phyloP scores from a whole-genome alignment of 1,139 yeast species.

The Magnusiomyces fungicola region DNA sequence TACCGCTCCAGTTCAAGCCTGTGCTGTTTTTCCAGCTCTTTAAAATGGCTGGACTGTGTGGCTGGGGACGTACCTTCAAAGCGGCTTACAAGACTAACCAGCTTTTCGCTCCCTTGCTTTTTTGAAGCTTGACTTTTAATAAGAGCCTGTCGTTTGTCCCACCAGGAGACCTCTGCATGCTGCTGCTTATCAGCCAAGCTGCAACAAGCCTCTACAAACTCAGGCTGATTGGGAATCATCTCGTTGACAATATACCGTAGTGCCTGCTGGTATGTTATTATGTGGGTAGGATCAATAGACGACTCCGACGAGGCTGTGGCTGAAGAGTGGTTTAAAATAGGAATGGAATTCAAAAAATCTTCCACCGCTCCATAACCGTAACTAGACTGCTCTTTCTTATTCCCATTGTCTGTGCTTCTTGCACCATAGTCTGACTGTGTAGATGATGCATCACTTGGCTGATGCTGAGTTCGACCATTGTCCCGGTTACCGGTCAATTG shows the following conservation, averaged over 20 bases:
- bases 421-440: not conserved
- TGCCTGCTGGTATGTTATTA: slow-evolving; percentile 23
- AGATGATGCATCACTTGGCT: not conserved
- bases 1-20: slow-evolving; percentile 5
- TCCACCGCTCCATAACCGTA: not conserved
- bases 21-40: slow-evolving; percentile 1
- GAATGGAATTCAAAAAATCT: too few relatives aligned
- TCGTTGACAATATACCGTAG: slow-evolving; percentile 22
- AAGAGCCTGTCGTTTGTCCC: slow-evolving; percentile 18
- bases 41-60: not conserved
- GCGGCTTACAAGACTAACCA: slow-evolving; percentile 19
- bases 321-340: too few relatives aligned
- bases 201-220: slow-evolving; percentile 18
- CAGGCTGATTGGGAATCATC: slow-evolving; percentile 17
- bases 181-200: slow-evolving; percentile 22
- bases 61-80: slow-evolving; percentile 15
- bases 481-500: not conserved
- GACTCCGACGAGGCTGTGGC: too few relatives aligned
- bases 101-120: slow-evolving; percentile 17
- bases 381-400: not conserved
- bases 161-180: slow-evolving; percentile 22
- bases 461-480: too few relatives aligned
- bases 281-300: slow-evolving; percentile 16
- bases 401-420: not conserved
- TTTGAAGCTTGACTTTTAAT: slow-evolving; percentile 14